Percentiles rank a stretch among this genome's conserved stretches.
These are phyloP conservation scores for Zelonia costaricensis DNA, from an alignment of 208 protist genomes.

Conservation along the genomic window DNA sequence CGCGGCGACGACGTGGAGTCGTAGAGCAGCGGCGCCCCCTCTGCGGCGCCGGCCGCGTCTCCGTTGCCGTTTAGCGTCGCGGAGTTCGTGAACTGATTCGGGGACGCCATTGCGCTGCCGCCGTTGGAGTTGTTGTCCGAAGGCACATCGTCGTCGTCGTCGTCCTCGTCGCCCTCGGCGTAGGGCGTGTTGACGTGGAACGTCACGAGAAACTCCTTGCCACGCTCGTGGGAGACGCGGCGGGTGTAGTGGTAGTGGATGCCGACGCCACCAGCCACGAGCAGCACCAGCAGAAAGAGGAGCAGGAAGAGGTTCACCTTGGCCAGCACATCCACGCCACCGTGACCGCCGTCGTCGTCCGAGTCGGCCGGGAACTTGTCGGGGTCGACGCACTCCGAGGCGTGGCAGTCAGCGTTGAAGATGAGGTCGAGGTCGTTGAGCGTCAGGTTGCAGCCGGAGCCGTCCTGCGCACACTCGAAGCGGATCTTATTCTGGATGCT, in stretches of 20 bases:
- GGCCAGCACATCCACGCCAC: slow-evolving; percentile 6
- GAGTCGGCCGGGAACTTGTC: slow-evolving; percentile 43
- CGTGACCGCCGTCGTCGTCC: slow-evolving; percentile 11
- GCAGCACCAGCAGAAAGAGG: slow-evolving; percentile 33
- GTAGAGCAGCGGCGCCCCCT: slow-evolving; percentile 1
- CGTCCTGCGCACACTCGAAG: slow-evolving; percentile 40
- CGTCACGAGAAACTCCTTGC: slow-evolving; percentile 58
- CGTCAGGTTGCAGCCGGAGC: slow-evolving; percentile 46
- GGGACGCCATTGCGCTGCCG: too few relatives aligned
- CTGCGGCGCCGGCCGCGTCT: not conserved
- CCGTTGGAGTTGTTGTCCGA: too few relatives aligned
- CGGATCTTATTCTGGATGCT: slow-evolving; percentile 60
- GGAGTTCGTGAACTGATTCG: too few relatives aligned
- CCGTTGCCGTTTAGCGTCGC: not conserved
- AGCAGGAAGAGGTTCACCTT: slow-evolving; percentile 24
- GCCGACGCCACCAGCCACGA: slow-evolving; percentile 29
- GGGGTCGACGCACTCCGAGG: slow-evolving; percentile 75
- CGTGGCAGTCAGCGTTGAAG: slow-evolving; percentile 68
- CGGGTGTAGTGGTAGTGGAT: slow-evolving; percentile 40
- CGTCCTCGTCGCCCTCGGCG: slow-evolving; percentile 4
- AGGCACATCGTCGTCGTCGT: not conserved
- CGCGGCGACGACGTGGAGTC: slow-evolving; percentile 4
- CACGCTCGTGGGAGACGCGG: slow-evolving; percentile 28
- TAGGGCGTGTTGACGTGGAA: slow-evolving; percentile 46
- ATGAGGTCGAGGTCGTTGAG: slow-evolving; percentile 61